Base-by-base conservation (phyloP, 257 asterid genomes). In the Echium plantagineum region DNA sequence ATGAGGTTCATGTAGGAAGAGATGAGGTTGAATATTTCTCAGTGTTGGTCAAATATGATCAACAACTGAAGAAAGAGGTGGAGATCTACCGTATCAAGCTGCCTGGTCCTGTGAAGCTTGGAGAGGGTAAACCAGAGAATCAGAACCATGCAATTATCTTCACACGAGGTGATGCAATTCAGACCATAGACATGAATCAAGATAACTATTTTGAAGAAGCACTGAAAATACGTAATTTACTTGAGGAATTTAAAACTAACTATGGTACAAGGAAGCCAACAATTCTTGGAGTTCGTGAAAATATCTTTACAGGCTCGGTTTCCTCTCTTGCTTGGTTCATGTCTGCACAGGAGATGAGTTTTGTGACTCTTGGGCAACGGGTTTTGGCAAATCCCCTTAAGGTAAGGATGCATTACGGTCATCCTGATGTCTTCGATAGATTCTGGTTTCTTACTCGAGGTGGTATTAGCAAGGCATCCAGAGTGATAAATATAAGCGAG, bases 121-220 rank as follows among this genome's bases (percentile, higher is more conserved):
- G 98, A 72, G 98, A 90, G 76, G 98, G 98, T 56, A 90, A 90
- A 72, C 98, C 98, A 15, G 98, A 90, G 79, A 90, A 90, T 77
- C 98, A 90, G 69, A 90, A 90, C 70, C 98, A 90, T 62, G 98
- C 98, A 46, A 75, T 87, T 57, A 90, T 90, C 68, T 90, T 90
- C 76, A 90, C 97, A 0, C 85, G 97, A 22, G 98, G 98, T 24
- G 98, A 90, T 59, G 98, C 98, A 5, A 30, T 90, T 73, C 98
- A 90, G 79, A 79, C 98, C 9, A 90, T 90, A 31, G 98, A 90
- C 75, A 90, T 90, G 98, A 90, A 90, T 71, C 98, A 90, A 72
- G 98, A 90, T 76, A 90, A 70, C 76, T 87, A 74, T 71, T 90
- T 90, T 58, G 98, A 90, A 83, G 98, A 90, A 81, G 95, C 96